Percentiles rank a stretch among this genome's conserved stretches.
Evolutionary conservation across 2,329 filamentous ascomycete species (phyloP).

Genomic region (Colletotrichum tropicicola): DNA sequence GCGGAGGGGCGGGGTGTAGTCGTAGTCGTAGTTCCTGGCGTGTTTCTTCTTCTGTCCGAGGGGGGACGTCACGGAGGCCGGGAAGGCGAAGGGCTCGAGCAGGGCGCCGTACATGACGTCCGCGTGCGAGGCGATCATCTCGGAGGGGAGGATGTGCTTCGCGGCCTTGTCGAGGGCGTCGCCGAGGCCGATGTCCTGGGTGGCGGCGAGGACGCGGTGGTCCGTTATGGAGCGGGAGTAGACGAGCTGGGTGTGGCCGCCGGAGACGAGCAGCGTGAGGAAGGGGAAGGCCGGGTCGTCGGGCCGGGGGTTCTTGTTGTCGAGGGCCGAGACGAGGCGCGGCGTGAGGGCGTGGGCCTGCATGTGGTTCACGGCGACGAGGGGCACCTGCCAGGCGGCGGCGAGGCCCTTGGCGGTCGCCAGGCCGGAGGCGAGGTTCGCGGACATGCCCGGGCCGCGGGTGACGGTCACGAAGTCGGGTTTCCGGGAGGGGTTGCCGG

Average conservation of each 20-base stretch:
- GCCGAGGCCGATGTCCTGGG: conserved; percentile 86
- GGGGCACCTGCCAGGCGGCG: conserved; percentile 81
- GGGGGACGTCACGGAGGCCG: conserved; percentile 36
- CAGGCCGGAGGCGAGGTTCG: conserved; percentile 80
- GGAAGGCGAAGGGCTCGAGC: conserved; percentile 84
- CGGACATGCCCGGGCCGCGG: conserved; percentile 87
- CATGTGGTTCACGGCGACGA: conserved; percentile 95
- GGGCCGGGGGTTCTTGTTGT: conserved; percentile 30
- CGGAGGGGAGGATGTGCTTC: conserved; percentile 74
- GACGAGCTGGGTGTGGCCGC: conserved; percentile 90
- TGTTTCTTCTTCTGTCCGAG: conserved; percentile 36
- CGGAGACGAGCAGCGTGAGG: conserved; percentile 87
- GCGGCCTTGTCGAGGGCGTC: conserved; percentile 91
- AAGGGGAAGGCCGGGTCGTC: conserved; percentile 77
- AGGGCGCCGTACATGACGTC: conserved; percentile 83
- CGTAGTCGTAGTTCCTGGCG: conserved; percentile 42
- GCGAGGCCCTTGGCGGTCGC: conserved; percentile 89
- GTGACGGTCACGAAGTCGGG: conserved; percentile 92
- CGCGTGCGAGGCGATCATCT: conserved; percentile 60
- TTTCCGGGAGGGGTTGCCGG: conserved; percentile 43
- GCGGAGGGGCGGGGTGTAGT: conserved; percentile 66
- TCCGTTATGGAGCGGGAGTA: conserved; percentile 73
- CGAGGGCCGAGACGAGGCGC: conserved; percentile 74
- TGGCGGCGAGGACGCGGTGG: conserved; percentile 78
- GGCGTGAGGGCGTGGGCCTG: conserved; percentile 94